These are phyloP conservation scores for Paramecium tetraurelia DNA, from an alignment of 73 alveolate genomes.

Conservation along the genomic window DNA sequence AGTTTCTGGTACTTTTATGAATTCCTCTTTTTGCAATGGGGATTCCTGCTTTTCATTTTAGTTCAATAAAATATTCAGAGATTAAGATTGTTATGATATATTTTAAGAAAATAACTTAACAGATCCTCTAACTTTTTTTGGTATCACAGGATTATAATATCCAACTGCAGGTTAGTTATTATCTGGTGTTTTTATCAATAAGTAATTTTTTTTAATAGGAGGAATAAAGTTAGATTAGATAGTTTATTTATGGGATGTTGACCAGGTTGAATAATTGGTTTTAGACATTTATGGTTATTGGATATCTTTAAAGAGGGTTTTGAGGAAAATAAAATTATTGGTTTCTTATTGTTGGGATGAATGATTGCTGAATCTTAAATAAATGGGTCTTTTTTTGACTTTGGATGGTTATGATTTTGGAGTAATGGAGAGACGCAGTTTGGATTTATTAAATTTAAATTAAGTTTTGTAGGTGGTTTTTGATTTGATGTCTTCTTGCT, in stretches of 20 bases:
- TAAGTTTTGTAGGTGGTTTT: background rate
- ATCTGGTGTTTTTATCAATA: background rate
- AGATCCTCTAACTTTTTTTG: background rate
- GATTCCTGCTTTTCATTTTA: background rate
- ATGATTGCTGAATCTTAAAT: background rate
- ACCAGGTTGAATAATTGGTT: background rate
- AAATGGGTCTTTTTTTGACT: background rate
- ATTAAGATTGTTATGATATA: background rate
- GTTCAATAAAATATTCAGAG: background rate
- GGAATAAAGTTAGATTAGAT: background rate
- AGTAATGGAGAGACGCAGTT: background rate
- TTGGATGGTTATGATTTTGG: background rate
- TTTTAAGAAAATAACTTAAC: background rate
- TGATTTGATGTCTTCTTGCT: background rate
- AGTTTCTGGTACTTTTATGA: background rate
- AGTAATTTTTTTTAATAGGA: background rate
- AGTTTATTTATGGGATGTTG: background rate
- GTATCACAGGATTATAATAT: background rate
- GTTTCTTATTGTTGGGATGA: background rate
- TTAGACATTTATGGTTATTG: background rate
- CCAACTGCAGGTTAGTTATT: conserved; percentile 21
- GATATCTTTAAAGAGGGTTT: background rate
- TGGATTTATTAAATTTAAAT: background rate
- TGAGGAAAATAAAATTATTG: background rate
- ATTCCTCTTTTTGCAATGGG: background rate